Evolutionary conservation across 768 basidiomycete species (phyloP), one percentile per base, ranked within the genome.

Genomic region (Pulveroboletus sp.): DNA sequence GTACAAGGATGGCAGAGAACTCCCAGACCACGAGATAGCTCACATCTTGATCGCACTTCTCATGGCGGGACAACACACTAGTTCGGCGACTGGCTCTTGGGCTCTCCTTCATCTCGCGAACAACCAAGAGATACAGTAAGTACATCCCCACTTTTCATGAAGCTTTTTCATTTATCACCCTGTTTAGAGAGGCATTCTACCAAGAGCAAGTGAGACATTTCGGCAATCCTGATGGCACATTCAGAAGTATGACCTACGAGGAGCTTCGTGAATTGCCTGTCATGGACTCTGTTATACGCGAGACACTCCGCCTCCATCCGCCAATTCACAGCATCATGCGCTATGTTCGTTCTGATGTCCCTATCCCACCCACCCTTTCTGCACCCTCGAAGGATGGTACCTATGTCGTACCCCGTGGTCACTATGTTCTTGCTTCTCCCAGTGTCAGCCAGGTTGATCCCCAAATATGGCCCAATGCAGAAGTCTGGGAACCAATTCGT

Each of bases 61-160:
- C 55, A 98, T 99, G 97, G 97, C 97, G 37, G 97, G 97, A 33
- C 97, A 99, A 72, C 97, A 99, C 70, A 99, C 97, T 0, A 91
- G 89, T 59, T 97, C 97, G 13, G 86, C 97, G 2, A 87, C 91
- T 19, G 84, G 84, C 27, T 86, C 93, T 10, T 99, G 97, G 97
- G 66, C 85, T 14, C 75, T 98, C 33, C 80, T 97, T 36, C 92
- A 97, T 62, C 67, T 98, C 25, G 95, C 94, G 24, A 72, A 80
- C 54, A 79, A 84, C 40, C 79, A 78, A 1, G 82, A 88, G 21
- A 60, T 94, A 52, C 82, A 80, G 90, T 94, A 63, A 60, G 86
- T 79, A 11, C 7, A 19, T 4, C 33, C 39, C 8, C 10, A 17
- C 27, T 11, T 35, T 17, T 4, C 14, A 14, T 24, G 4, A 17